A percentile compares a stretch with the other conserved stretches of the same genome.
Conservation (phyloP, 257 asterid genomes). For the Euphrasia confusa region DNA sequence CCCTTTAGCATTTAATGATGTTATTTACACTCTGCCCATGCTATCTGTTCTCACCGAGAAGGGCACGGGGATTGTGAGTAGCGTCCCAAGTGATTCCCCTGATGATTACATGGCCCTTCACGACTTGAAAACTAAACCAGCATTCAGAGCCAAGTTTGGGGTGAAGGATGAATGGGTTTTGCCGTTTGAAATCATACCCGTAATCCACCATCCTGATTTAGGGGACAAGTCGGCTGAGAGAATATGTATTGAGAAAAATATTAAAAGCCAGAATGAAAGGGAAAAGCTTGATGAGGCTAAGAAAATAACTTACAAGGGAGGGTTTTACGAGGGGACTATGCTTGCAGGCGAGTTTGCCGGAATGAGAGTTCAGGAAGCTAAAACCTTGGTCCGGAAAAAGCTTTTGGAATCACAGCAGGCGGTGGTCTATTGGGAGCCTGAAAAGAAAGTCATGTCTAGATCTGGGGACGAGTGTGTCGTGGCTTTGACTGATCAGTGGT, state of each 20-base stretch:
- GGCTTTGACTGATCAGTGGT: slow-evolving; percentile 98
- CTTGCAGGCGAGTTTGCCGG: slow-evolving; percentile 73
- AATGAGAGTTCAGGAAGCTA: slow-evolving; percentile 81
- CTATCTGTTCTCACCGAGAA: slow-evolving; percentile 82
- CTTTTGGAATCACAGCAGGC: slow-evolving; percentile 64
- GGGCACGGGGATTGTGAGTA: slow-evolving; percentile 95
- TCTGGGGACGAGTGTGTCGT: slow-evolving; percentile 98
- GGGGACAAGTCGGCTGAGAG: slow-evolving; percentile 92
- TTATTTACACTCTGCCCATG: slow-evolving; percentile 88
- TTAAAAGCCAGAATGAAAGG: slow-evolving; percentile 86
- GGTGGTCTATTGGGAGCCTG: slow-evolving; percentile 89
- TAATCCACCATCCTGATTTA: slow-evolving; percentile 82
- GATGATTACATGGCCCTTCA: slow-evolving; percentile 91
- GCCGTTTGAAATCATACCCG: slow-evolving; percentile 84
- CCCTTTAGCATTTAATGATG: slow-evolving; percentile 68
- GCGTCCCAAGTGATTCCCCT: slow-evolving; percentile 96
- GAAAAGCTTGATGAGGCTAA: slow-evolving; percentile 96
- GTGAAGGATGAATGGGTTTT: slow-evolving; percentile 93
- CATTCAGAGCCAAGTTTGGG: slow-evolving; percentile 73
- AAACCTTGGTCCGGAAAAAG: slow-evolving; percentile 57
- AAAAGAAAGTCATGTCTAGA: slow-evolving; percentile 90
- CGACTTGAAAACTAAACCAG: slow-evolving; percentile 75
- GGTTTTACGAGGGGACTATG: slow-evolving; percentile 92
- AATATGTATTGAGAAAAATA: slow-evolving; percentile 78
- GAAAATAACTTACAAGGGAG: slow-evolving; percentile 83